A percentile compares a stretch with the other conserved stretches of the same genome.
phyloP scores from a whole-genome alignment of 176 grass and related monocot genomes.

The Oryza brachyantha region DNA sequence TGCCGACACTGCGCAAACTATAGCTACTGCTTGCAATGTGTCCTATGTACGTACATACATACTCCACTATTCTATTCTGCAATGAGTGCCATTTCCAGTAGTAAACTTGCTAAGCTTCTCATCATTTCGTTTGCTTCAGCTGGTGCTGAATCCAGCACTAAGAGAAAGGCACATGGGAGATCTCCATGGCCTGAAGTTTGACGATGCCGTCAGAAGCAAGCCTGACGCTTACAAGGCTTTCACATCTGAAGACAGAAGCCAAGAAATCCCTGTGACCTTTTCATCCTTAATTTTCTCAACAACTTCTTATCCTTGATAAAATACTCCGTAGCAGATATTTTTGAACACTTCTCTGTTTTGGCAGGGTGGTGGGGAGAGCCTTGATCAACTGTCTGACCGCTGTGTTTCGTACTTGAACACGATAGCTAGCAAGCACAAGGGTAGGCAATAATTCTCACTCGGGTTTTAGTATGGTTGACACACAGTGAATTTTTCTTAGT shows the following conservation, averaged over 20 bases:
- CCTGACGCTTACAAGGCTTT: slow-evolving; percentile 54
- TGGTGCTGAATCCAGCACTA: slow-evolving; percentile 44
- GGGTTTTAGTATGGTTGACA: not conserved
- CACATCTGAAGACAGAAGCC: slow-evolving; percentile 29
- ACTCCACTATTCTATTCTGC: not conserved
- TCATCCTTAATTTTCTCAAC: not conserved
- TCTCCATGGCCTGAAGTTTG: slow-evolving; percentile 53
- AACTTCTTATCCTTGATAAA: not conserved
- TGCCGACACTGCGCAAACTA: slow-evolving; percentile 50
- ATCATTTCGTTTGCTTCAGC: slow-evolving; percentile 28
- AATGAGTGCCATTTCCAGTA: not conserved
- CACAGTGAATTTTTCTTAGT: not conserved
- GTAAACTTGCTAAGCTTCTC: not conserved
- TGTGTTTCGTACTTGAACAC: slow-evolving; percentile 60
- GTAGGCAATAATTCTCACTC: slow-evolving; percentile 25
- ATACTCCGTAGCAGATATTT: not conserved
- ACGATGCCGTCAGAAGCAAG: slow-evolving; percentile 47
- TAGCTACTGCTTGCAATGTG: slow-evolving; percentile 42
- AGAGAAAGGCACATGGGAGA: slow-evolving; percentile 76
- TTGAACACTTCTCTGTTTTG: not conserved
- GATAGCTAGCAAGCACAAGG: slow-evolving; percentile 57
- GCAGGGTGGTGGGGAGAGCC: slow-evolving; percentile 83
- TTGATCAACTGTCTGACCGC: slow-evolving; percentile 50
- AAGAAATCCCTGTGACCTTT: slow-evolving; percentile 58
- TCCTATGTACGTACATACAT: slow-evolving; percentile 35